Base-by-base conservation (phyloP, 176 grass and related monocot species). In the Luzula sylvatica region DNA sequence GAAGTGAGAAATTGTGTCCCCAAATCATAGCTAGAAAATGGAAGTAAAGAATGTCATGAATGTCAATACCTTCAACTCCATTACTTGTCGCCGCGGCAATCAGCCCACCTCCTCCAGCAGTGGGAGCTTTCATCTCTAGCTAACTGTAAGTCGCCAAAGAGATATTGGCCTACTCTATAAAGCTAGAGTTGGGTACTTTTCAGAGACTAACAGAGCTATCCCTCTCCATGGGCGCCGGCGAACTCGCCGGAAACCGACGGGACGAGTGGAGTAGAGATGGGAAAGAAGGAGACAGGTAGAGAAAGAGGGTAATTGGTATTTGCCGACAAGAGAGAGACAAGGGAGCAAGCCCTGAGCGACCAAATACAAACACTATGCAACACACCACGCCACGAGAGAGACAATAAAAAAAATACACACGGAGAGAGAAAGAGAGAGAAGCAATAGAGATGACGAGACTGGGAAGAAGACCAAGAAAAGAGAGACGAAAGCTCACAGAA, bases 21-120 rank as follows among this genome's bases (percentile, higher is more conserved):
- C n/a, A n/a, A n/a, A n/a, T n/a, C n/a, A n/a, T n/a, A 35, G 5
- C 5, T 7, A 35, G 0, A 35, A 69, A 51, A 30, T 7, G 11
- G 15, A 58, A 42, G 30, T 35, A 35, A 35, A 35, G 9, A 58
- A 61, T 0, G 15, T 4, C 5, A 12, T 25, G 19, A 39, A 26
- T 9, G 23, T 35, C 35, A 1, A 56, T 38, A 92, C 87, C 81
- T 77, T 86, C 81, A 55, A 58, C 57, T 0, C 65, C 22, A 50
- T 40, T 30, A 11, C 42, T 19, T 3, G 32, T 39, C 28, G 52
- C 71, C 8, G 26, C 42, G 54, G 15, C 0, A n/a, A 3, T 3
- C 60, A 39, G 47, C 60, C 28, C 11, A 3, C 19, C n/a, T n/a
- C n/a, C n/a, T n/a, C n/a, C n/a, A n/a, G n/a, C n/a, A 5, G 60